phyloP scores from a whole-genome alignment of 2,329 filamentous ascomycete species.

The Fusarium palustre region DNA sequence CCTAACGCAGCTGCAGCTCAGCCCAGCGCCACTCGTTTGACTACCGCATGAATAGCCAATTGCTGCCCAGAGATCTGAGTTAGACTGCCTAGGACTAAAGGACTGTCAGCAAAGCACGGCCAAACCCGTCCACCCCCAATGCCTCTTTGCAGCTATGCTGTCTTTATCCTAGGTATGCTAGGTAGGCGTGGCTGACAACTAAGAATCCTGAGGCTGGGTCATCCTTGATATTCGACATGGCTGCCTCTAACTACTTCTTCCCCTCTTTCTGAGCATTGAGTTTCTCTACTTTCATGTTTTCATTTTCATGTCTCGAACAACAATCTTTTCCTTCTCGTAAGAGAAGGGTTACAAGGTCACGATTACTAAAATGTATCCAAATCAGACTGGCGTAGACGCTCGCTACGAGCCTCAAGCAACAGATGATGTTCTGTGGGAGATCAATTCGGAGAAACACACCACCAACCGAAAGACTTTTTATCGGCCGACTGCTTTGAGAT shows the following conservation, averaged over 20 bases:
- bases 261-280: background rate
- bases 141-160: background rate
- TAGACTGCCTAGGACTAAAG: background rate
- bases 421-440: slow-evolving; percentile 41
- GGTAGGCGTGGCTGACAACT: slow-evolving; percentile 3
- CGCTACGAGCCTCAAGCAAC: slow-evolving; percentile 44
- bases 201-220: slow-evolving; percentile 14
- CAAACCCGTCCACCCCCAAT: background rate
- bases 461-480: slow-evolving; percentile 37
- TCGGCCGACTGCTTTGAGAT: slow-evolving; percentile 43
- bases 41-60: background rate
- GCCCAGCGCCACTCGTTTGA: slow-evolving; percentile 22
- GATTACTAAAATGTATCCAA: slow-evolving; percentile 35
- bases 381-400: slow-evolving; percentile 32
- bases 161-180: background rate
- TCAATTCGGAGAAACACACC: slow-evolving; percentile 25
- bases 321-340: background rate
- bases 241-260: background rate
- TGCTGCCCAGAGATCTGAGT: background rate
- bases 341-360: slow-evolving; percentile 4
- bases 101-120: slow-evolving; percentile 4
- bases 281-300: background rate
- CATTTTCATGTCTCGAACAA: background rate
- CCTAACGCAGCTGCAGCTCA: background rate
- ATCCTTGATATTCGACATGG: background rate